Base-by-base conservation (phyloP, 805 yeast genomes). In the Metschnikowia arizonensis region DNA sequence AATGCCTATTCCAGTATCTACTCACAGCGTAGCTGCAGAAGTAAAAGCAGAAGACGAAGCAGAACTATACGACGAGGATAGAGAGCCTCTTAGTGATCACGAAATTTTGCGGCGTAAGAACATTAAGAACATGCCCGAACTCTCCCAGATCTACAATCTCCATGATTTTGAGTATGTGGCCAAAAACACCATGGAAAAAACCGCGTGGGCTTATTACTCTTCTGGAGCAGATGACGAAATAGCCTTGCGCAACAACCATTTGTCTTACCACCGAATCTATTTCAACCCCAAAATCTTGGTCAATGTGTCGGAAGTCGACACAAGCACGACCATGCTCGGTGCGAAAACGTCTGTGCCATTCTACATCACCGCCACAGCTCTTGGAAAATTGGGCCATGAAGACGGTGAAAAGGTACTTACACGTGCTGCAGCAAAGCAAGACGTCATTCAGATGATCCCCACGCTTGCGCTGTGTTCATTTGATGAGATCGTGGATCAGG, bases 91-190 rank as follows among this genome's bases (percentile, higher is more conserved):
- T 3, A 43, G 47, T 5, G 51, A 47, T 17, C 49, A 48, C n/a
- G 56, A 54, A 35, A 34, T 36, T 23, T 19, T 18, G 33, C 40
- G 56, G 19, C 34, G 46, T 12, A 34, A 40, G 11, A 35, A 44
- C 30, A 12, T 57, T 29, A 59, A 57, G 28, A 67, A 72, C 46
- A 79, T 78, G 64, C 98, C 98, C 1, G 81, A 81, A 12, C 59
- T 91, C 32, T 70, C 78, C 6, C 81, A 79, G 55, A 76, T 90
- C 47, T 79, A 82, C 60, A 91, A 93, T 58, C 56, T 88, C 48
- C 83, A 81, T 56, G 98, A 91, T 63, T 89, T 91, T 60, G 98
- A 91, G 63, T 77, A 78, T 55, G 79, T 91, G 36, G 97, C 98
- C 3, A 75, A 88, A 41, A 77, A 82, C 48, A 84, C 87, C 28